Evolutionary conservation across 306 rosid genomes (phyloP).

Genomic region (Pyrus pyrifolia): DNA sequence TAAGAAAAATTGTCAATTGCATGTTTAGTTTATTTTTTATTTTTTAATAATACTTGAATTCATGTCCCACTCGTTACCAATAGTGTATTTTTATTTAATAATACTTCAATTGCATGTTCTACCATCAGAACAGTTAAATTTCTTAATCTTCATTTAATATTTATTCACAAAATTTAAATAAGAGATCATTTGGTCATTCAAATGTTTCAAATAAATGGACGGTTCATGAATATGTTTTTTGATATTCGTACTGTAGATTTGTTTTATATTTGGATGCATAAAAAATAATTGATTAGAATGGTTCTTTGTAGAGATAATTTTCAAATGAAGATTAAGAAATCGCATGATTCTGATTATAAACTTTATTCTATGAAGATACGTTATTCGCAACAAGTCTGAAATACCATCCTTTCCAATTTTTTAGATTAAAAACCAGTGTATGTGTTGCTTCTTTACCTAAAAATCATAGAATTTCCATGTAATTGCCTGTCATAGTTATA

Average conservation of each 20-base stretch:
- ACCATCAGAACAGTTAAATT: too few species aligned
- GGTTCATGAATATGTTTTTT: background rate
- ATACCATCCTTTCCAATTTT: background rate
- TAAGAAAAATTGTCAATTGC: background rate
- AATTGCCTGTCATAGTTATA: background rate
- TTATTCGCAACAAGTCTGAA: background rate
- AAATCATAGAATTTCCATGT: background rate
- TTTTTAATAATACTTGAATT: too few species aligned
- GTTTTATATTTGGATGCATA: background rate
- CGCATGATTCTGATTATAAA: background rate
- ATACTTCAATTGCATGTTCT: too few species aligned
- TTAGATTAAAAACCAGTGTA: background rate
- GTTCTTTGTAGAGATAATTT: background rate
- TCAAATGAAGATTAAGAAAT: background rate
- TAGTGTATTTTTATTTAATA: too few species aligned
- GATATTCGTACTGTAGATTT: background rate
- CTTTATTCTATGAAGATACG: background rate
- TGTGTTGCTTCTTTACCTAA: background rate
- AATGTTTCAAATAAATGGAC: too few species aligned
- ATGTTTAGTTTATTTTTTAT: background rate
- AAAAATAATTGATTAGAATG: background rate
- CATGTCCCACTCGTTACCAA: too few species aligned
- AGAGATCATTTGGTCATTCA: too few species aligned
- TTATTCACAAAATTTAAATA: too few species aligned
- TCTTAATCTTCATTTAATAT: too few species aligned